Evolutionary conservation across 1,139 yeast species (phyloP).

Genomic region (Yamadazyma sp.): DNA sequence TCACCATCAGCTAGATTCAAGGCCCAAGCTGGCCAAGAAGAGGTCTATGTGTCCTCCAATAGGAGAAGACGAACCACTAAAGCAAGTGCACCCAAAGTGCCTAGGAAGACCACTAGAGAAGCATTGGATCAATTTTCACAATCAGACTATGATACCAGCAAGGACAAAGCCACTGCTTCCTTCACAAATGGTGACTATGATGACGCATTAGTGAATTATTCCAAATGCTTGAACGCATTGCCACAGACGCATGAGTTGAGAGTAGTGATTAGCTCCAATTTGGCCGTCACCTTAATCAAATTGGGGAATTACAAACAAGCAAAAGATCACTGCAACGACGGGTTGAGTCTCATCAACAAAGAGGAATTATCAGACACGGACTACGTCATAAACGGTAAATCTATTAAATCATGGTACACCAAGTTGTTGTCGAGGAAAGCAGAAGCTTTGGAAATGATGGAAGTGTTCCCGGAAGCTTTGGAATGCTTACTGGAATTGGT

Average conservation of each 20-base stretch:
- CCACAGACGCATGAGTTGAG: conserved; percentile 68
- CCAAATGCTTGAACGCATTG: conserved; percentile 58
- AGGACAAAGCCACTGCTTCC: conserved; percentile 59
- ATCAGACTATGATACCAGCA: conserved; percentile 55
- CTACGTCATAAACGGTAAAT: conserved; percentile 47
- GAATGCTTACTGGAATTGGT: conserved; percentile 60
- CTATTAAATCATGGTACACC: conserved; percentile 68
- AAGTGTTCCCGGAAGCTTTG: conserved; percentile 65
- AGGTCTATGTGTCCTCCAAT: conserved; percentile 18
- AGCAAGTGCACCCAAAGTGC: conserved; percentile 5
- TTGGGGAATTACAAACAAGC: conserved; percentile 74
- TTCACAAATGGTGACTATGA: conserved; percentile 83
- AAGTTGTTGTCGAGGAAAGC: conserved; percentile 73
- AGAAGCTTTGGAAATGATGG: conserved; percentile 79
- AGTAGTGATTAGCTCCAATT: conserved; percentile 72
- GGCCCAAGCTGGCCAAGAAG: conserved; percentile 10
- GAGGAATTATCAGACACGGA: conserved; percentile 23
- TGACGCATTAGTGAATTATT: conserved; percentile 61
- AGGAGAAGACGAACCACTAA: conserved; percentile 13
- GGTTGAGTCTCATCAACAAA: conserved; percentile 52
- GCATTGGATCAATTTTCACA: conserved; percentile 41
- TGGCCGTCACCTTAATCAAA: conserved; percentile 69
- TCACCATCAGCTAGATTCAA: conserved; percentile 23
- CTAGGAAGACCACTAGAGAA: conserved; percentile 17
- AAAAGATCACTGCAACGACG: conserved; percentile 53